Evolutionary conservation across 371 early-diverging fungal species (phyloP), one percentile per base, ranked within the genome.

Genomic region (Nematocida sp.): DNA sequence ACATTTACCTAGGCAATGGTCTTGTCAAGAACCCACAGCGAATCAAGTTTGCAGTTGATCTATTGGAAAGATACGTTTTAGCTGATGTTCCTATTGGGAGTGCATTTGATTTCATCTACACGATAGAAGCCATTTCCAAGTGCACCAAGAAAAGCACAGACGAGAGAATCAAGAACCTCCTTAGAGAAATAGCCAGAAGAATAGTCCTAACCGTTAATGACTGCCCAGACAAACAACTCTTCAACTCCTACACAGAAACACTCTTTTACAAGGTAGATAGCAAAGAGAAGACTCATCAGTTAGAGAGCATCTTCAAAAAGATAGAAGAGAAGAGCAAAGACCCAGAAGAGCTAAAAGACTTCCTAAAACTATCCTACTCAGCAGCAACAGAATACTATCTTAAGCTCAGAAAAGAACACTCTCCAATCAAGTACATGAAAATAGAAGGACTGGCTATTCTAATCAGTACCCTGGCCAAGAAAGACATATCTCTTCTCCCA

Each of bases 31-130:
- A 83, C 13, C 60, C 61, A 1, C 76, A 78, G 38, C 25, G 53
- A 21, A 31, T 81, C 13, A 75, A 77, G 34, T 79, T 78, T 65
- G 75, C 75, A 19, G 51, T 81, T 32, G 52, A 61, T 13, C 51
- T 84, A 1, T 48, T 84, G 11, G 40, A 38, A 1, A 60, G 45
- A 17, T 52, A 80, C 21, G 55, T 83, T 23, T 51, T 80, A 13
- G 34, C 55, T 0, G 75, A 79, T 38, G 31, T 65, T 1, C 63
- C 78, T 38, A 54, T 80, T 38, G 80, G 81, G 35, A 79, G 78
- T 15, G 77, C 81, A 29, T 84, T 81, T 70, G 82, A 82, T 57
- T 84, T 83, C 57, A 80, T 84, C 2, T 75, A 78, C 55, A 81
- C 79, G 1, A 79, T 84, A 41, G 84, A 84, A 57, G 62, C 78